Base-by-base conservation (phyloP, 2,329 filamentous ascomycete genomes). In the Ophiostoma montium region DNA sequence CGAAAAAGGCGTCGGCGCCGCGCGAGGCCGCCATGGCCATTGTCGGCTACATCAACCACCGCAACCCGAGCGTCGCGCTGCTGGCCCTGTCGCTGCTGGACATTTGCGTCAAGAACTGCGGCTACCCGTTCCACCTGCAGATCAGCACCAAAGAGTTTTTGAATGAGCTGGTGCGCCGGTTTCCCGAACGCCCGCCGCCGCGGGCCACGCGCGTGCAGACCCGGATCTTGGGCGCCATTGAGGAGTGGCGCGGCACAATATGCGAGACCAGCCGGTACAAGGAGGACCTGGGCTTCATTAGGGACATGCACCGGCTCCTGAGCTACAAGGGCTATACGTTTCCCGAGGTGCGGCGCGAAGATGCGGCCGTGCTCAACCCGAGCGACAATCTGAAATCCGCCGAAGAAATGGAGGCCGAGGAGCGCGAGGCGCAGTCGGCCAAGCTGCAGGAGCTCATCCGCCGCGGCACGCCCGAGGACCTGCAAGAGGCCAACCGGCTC, bases 91-190 rank as follows among this genome's bases (percentile, higher is more conserved):
- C 82, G 69, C 78, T 98, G 57, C 85, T 98, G 62, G 92, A 98
- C 65, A 96, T 96, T 55, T 96, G 92, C 67, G 92, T 96, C 67
- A 98, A 98, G 73, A 98, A 98, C 70, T 98, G 92, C 74, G 92
- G 92, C 59, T 98, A 98, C 64, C 89, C 92, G 1, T 98, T 98
- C 67, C 92, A 98, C 62, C 80, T 98, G 51, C 92, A 98, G 67
- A 95, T 98, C 63, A 89, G 86, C 66, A 96, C 92, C 57, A 98
- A 98, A 66, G 92, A 98, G 61, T 98, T 98, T 60, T 80, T 98
- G 59, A 98, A 98, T 68, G 92, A 98, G 70, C 80, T 98, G 52
- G 92, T 98, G 53, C 82, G 92, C 57, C 79, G 92, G 56, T 98
- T 98, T 61, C 92, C 92, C 44, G 92, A 98, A 68, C 78, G 90